Conservation (phyloP, 2,329 filamentous ascomycete species). For the Mollisia scopiformis region DNA sequence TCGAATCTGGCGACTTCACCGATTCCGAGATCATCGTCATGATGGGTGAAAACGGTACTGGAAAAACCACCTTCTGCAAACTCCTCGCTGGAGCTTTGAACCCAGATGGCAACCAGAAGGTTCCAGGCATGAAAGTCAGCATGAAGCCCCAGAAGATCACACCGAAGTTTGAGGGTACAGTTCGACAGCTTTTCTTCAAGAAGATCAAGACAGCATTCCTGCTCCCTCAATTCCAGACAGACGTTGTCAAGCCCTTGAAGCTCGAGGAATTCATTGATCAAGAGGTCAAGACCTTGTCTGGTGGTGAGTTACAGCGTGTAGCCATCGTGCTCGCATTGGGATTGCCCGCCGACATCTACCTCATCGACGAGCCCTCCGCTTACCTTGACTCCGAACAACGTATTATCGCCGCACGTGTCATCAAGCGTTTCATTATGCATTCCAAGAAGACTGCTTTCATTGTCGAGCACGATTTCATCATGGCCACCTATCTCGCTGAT, state of each 20-base stretch:
- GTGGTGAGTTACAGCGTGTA: constrained; percentile 99
- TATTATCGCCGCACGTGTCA: constrained; percentile 95
- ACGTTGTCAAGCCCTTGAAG: constrained; percentile 99
- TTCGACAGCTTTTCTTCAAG: constrained; percentile 99
- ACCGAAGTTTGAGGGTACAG: constrained; percentile 95
- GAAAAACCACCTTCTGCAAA: constrained; percentile 98
- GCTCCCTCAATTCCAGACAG: constrained; percentile 97
- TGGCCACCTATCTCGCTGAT: constrained; percentile 79
- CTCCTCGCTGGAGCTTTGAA: constrained; percentile 92
- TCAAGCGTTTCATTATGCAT: constrained; percentile 99
- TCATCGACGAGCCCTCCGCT: constrained; percentile 96
- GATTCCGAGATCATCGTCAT: constrained; percentile 99
- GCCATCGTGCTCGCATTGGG: constrained; percentile 97
- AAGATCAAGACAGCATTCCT: constrained; percentile 98
- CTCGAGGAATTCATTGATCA: constrained; percentile 99
- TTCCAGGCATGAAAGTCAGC: constrained; percentile 95
- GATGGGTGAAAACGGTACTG: constrained; percentile 99
- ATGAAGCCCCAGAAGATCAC: constrained; percentile 99
- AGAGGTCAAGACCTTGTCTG: constrained; percentile 97
- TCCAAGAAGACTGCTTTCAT: constrained; percentile 99
- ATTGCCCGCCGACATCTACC: constrained; percentile 94
- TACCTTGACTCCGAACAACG: constrained; percentile 99
- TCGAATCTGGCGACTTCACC: constrained; percentile 86
- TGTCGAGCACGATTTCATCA: constrained; percentile 99
- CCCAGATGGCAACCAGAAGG: constrained; percentile 76